Evolutionary conservation across 2,329 filamentous ascomycete genomes (phyloP).

Genomic region (Penicillium sp.): DNA sequence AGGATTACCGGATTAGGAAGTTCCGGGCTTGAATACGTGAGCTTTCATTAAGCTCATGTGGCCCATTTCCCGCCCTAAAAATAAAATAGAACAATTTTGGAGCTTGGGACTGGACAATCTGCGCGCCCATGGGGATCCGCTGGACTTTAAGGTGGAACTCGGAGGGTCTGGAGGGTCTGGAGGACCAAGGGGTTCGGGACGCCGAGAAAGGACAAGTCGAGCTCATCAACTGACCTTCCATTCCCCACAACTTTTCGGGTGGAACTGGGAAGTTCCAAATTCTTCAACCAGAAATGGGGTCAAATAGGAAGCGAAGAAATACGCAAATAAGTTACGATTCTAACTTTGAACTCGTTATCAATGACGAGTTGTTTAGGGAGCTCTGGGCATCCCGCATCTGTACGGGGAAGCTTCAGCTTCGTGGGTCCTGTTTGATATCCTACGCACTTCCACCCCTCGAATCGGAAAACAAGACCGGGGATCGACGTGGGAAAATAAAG

Average conservation of each 20-base stretch:
- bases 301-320: background rate
- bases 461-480: background rate
- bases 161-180: conserved; percentile 1
- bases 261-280: background rate
- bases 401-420: background rate
- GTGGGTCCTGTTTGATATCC: conserved; percentile 9
- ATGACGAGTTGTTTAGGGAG: background rate
- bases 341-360: background rate
- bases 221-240: background rate
- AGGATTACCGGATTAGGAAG: conserved; percentile 19
- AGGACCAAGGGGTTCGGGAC: background rate
- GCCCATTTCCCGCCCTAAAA: conserved; percentile 8
- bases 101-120: conserved; percentile 3
- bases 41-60: conserved; percentile 6
- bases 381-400: background rate
- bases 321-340: background rate
- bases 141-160: conserved; percentile 6
- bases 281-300: background rate
- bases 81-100: background rate
- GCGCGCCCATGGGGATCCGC: background rate
- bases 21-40: conserved; percentile 12
- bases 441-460: background rate
- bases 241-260: background rate
- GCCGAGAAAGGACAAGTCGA: conserved; percentile 7
- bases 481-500: conserved; percentile 2